These are phyloP conservation scores for Lasiodiplodia sp. DNA, from an alignment of 2,329 filamentous ascomycete genomes.

Conservation along the genomic window DNA sequence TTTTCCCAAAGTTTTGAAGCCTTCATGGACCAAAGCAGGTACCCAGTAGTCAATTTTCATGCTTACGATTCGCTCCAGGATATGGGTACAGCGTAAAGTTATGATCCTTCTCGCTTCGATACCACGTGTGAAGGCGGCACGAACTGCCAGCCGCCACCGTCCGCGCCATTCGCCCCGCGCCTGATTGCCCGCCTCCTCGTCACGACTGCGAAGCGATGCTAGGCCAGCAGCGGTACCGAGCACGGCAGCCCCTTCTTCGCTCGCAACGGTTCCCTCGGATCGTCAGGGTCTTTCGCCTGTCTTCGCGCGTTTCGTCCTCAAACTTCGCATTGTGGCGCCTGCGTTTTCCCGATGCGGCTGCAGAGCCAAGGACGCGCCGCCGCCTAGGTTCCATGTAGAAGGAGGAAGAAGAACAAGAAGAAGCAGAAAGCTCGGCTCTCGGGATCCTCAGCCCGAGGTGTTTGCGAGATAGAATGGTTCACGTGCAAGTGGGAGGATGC, in stretches of 20 bases:
- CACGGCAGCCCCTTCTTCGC: background rate
- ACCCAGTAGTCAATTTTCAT: background rate
- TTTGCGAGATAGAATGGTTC: background rate
- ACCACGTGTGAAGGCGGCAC: background rate
- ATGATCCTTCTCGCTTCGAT: too few relatives aligned
- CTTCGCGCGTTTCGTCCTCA: background rate
- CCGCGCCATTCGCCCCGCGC: background rate
- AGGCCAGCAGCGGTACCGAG: background rate
- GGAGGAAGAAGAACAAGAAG: too few relatives aligned
- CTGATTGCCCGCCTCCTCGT: slow-evolving; percentile 7
- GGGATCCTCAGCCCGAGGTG: background rate
- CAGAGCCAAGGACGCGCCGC: background rate
- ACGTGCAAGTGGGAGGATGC: background rate
- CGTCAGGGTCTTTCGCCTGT: background rate
- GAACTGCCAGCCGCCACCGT: slow-evolving; percentile 2
- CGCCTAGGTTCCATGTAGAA: background rate
- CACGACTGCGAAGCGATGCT: background rate
- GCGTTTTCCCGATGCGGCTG: background rate
- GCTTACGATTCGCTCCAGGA: background rate
- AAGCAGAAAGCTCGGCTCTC: background rate
- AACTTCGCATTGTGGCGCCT: background rate
- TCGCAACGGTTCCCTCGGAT: background rate
- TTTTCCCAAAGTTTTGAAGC: background rate
- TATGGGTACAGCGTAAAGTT: background rate
- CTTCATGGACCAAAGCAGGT: background rate